Evolutionary conservation across 257 asterid species (phyloP), one percentile per base, ranked within the genome.

Genomic region (Solanum bulbocastanum): DNA sequence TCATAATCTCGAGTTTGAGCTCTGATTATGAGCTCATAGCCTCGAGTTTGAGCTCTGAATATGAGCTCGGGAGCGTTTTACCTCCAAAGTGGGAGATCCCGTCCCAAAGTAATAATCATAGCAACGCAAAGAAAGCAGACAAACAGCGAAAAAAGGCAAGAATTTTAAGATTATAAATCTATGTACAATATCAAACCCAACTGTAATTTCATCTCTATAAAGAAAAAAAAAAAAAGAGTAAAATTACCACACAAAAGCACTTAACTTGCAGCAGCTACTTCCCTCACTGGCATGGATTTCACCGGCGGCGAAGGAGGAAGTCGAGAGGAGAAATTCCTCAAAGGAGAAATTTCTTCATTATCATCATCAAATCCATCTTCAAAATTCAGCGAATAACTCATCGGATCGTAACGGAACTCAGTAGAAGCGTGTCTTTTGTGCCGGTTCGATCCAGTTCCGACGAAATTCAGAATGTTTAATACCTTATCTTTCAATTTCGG

Each of bases 331-430:
- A 96, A 94, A 87, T 65, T 91, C 89, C 89, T 93, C 89, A 92
- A 86, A 68, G 94, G 94, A 44, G 91, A 20, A 9, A 18, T 37
- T 81, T 93, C 93, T 30, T 10, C 85, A 56, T 8, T 56, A 27
- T 91, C 93, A 18, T 90, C 93, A 5, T 86, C 91, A 65, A 83
- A 90, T 18, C 94, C 94, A 62, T 95, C 97, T 84, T 93, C 96
- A 32, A 96, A 96, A 91, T 94, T 96, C 90, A 93, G 88, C 4
- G 97, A 89, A 84, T 96, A 96, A 87, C 98, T 94, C 91, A 94
- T 60, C 56, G 98, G 96, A 86, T 96, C 98, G 89, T 96, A 94
- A 33, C 96, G 88, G 69, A 92, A 94, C 69, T 92, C 96, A 25
- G 94, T 91, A 58, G 97, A 88, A 4, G 92, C 78, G 66, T 88